phyloP scores from a whole-genome alignment of 768 basidiomycete genomes.

The Epithele typhae region DNA sequence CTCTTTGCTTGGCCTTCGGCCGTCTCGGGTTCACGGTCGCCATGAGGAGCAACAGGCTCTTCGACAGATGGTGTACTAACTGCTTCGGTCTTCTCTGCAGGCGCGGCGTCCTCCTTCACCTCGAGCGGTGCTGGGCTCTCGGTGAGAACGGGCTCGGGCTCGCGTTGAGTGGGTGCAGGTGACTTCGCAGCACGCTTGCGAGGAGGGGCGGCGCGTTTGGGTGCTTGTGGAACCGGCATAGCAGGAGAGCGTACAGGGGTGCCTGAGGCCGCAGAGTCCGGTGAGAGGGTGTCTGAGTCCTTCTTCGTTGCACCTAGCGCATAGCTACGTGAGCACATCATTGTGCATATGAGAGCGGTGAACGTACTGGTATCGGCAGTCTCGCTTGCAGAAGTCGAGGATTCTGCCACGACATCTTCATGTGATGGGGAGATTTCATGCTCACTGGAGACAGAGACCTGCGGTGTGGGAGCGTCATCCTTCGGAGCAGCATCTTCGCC shows the following conservation, averaged over 20 bases:
- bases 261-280: conserved; percentile 18
- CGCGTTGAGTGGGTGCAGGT: conserved; percentile 30
- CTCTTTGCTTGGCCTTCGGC: conserved; percentile 4
- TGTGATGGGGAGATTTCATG: conserved; percentile 4
- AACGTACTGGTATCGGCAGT: background rate
- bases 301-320: conserved; percentile 8
- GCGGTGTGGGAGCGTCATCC: background rate
- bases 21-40: conserved; percentile 14
- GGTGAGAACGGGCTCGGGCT: conserved; percentile 11
- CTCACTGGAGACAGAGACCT: conserved; percentile 5
- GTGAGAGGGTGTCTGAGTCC: conserved; percentile 19
- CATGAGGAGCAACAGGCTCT: conserved; percentile 11
- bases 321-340: too few relatives aligned
- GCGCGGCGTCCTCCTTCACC: background rate
- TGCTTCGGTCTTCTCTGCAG: conserved; percentile 5
- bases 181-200: conserved; percentile 59
- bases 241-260: conserved; percentile 37
- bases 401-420: background rate
- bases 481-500: conserved; percentile 13
- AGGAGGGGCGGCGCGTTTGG: conserved; percentile 72
- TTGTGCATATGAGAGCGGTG: background rate
- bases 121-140: conserved; percentile 24
- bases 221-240: conserved; percentile 74
- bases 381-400: background rate
- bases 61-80: conserved; percentile 3